Percentiles rank a stretch among this genome's conserved stretches.
Conservation (phyloP, 1,284 basidiomycete species). For the Pascua sp. region DNA sequence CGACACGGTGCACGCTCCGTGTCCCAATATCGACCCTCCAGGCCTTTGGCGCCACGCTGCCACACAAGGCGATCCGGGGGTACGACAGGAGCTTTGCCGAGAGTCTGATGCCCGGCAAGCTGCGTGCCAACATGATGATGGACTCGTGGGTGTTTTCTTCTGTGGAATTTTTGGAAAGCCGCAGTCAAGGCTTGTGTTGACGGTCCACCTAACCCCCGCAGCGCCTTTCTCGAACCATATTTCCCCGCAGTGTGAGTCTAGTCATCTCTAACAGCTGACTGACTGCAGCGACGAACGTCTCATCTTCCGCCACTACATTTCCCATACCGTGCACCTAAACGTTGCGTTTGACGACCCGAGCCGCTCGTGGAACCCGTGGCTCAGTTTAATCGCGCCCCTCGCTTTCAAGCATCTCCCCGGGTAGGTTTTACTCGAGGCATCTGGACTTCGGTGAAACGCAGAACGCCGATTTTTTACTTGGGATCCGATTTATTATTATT, state of each 20-base stretch:
- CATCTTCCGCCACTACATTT: constrained; percentile 40
- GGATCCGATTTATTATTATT: neutral
- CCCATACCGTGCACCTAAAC: constrained; percentile 34
- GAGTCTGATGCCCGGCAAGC: constrained; percentile 18
- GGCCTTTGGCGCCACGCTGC: constrained; percentile 8
- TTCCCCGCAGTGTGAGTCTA: constrained; percentile 27
- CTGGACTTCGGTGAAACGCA: neutral
- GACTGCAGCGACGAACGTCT: constrained; percentile 31
- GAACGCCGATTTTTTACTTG: neutral
- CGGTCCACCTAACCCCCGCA: neutral
- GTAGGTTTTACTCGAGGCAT: constrained; percentile 12
- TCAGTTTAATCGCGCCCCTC: constrained; percentile 32
- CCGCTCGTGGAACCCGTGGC: constrained; percentile 40
- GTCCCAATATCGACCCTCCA: constrained; percentile 7
- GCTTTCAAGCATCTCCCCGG: constrained; percentile 36
- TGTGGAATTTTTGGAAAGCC: too few relatives aligned
- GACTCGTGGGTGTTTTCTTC: constrained; percentile 25
- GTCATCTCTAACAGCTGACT: too few relatives aligned
- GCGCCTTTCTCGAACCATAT: constrained; percentile 35
- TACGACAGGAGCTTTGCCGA: constrained; percentile 15
- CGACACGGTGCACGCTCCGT: constrained; percentile 7
- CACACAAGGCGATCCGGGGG: constrained; percentile 15
- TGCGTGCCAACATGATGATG: constrained; percentile 29
- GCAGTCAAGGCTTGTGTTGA: too few relatives aligned
- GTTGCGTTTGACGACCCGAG: constrained; percentile 31